These are phyloP conservation scores for Pisolithus orientalis DNA, from an alignment of 768 basidiomycete species.

Conservation along the genomic window DNA sequence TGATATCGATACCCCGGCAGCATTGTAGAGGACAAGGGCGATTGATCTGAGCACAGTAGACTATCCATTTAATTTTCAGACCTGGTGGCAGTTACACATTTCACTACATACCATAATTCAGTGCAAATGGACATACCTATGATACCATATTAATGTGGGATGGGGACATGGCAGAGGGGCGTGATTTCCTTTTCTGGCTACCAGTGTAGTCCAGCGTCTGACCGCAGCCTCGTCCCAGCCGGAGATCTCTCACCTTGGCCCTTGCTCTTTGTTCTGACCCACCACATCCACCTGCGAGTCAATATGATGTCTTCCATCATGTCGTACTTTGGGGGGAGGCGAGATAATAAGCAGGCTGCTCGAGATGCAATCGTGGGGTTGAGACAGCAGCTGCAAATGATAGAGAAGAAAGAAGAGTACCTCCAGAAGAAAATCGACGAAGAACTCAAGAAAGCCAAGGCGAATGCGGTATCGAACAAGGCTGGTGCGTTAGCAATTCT, in stretches of 20 bases:
- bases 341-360: constrained; percentile 78
- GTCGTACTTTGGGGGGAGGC: constrained; percentile 83
- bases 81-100: constrained; percentile 17
- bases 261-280: neutral
- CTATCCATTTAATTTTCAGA: constrained; percentile 19
- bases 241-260: constrained; percentile 3
- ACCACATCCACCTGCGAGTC: constrained; percentile 1
- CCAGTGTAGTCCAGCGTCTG: constrained; percentile 2
- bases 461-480: constrained; percentile 93
- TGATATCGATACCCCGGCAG: constrained; percentile 11
- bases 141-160: neutral
- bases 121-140: neutral
- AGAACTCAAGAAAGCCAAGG: constrained; percentile 84
- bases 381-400: constrained; percentile 90
- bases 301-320: constrained; percentile 71
- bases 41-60: constrained; percentile 19
- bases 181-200: constrained; percentile 22
- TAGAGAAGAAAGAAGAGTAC: constrained; percentile 99
- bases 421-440: constrained; percentile 96
- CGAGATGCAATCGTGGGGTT: constrained; percentile 91
- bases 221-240: constrained; percentile 7
- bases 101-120: constrained; percentile 24
- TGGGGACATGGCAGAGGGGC: constrained; percentile 5
- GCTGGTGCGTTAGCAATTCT: constrained; percentile 55
- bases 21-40: constrained; percentile 16